Conservation (phyloP, 2,329 filamentous ascomycete genomes). For the Passalora sequoiae region DNA sequence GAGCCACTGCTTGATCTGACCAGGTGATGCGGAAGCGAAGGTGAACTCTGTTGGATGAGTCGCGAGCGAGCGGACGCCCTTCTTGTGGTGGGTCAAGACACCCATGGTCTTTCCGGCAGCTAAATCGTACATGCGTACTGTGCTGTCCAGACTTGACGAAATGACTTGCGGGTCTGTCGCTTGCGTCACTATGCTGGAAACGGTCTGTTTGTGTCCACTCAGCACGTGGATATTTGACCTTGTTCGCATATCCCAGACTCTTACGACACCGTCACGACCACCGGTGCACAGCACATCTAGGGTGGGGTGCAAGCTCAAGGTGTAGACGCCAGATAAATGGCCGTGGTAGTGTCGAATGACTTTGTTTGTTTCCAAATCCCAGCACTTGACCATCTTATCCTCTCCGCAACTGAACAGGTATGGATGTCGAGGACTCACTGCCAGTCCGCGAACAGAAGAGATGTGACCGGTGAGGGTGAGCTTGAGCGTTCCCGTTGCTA, state of each 20-base stretch:
- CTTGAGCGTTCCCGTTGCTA: conserved; percentile 77
- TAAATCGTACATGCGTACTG: conserved; percentile 88
- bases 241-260: conserved; percentile 98
- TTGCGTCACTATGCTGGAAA: conserved; percentile 85
- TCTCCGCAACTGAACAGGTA: conserved; percentile 97
- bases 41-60: conserved; percentile 91
- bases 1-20: conserved; percentile 98
- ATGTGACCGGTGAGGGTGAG: conserved; percentile 92
- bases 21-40: conserved; percentile 85
- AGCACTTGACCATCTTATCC: conserved; percentile 99
- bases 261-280: conserved; percentile 85
- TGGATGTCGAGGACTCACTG: conserved; percentile 86
- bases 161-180: conserved; percentile 96
- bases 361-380: conserved; percentile 99
- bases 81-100: conserved; percentile 96
- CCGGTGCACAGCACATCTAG: conserved; percentile 93
- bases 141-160: conserved; percentile 84
- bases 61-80: conserved; percentile 80
- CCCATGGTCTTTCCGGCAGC: conserved; percentile 95
- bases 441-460: conserved; percentile 84
- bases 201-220: conserved; percentile 81
- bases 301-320: conserved; percentile 85
- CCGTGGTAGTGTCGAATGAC: conserved; percentile 98
- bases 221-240: conserved; percentile 93
- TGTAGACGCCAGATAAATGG: conserved; percentile 93